Base-by-base conservation (phyloP, 2,329 filamentous ascomycete species). In the Venturia aucupariae region DNA sequence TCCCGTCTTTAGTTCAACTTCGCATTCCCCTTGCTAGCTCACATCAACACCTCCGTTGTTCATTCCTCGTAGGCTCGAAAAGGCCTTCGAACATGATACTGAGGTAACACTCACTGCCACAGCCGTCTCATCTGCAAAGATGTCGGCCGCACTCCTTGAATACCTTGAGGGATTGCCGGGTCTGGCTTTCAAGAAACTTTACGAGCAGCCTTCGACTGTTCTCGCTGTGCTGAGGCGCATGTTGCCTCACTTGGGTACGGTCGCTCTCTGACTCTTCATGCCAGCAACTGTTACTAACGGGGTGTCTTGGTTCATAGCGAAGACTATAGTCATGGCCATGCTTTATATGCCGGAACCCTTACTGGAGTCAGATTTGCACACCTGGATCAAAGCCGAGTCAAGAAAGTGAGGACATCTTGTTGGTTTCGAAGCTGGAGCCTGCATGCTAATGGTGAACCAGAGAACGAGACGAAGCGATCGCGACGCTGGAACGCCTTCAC, bases 151-250 rank as follows among this genome's bases (percentile, higher is more conserved):
- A 57, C 63, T 65, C 64, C 90, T 93, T 74, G 92, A 97, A 74
- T 97, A 96, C 78, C 87, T 97, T 74, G 92, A 97, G 82, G 86
- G 88, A 74, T 87, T 96, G 72, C 90, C 90, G 61, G 91, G 92
- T 68, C 91, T 90, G 51, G 95, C 91, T 42, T 96, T 97, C 76
- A 86, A 86, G 74, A 89, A 90, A 76, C 84, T 99, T 57, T 99
- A 99, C 81, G 89, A 92, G 78, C 92, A 97, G 80, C 94, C 94
- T 38, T 96, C 93, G 51, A 96, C 94, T 1, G 90, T 92, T 44
- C 86, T 99, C 69, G 94, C 94, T 69, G 92, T 99, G 72, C 97
- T 97, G 75, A 86, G 94, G 69, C 92, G 94, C 78, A 97, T 99
- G 92, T 84, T 99, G 65, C 91, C 94, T 65, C 90, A 95, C 72